Base-by-base conservation (phyloP, 306 rosid species). In the Medicago arabica region DNA sequence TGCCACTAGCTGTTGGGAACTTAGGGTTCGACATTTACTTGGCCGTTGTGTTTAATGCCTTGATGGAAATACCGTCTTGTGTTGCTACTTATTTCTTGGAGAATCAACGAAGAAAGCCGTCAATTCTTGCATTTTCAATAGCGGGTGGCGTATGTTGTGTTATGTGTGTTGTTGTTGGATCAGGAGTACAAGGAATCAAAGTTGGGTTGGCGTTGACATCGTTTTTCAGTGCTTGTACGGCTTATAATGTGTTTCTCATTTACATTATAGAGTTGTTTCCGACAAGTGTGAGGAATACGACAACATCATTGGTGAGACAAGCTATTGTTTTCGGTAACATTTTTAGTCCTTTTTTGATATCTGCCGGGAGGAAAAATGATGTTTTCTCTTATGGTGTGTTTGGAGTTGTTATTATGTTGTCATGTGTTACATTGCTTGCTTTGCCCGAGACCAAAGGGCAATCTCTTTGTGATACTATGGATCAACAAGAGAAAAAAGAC, bases 1-100 rank as follows among this genome's bases (percentile, higher is more conserved):
- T 83, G 85, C 87, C 87, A 34, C 10, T 83, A 1, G 85, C 83
- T 1, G 80, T 86, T 18, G 87, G 89, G 9, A 86, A 78, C 51
- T 75, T 86, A 47, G 77, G 79, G 1, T 83, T 80, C 21, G 64
- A 86, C 15, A 77, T 81, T 19, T 86, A 86, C 74, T 61, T 83
- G 2, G 77, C 77, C 8, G 89, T 69, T 10, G 47, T 67, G 54
- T 66, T 80, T 14, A 86, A 83, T 66, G 89, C 80, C 1, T 83
- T 74, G 17, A 70, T 78, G 75, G 87, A 83, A 50, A 70, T 83
- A 66, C 87, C 80, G 6, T 49, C 89, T 66, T 83, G 53, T 17
- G 40, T 63, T 0, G 68, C 55, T 7, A 81, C 78, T 8, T 84
- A 72, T 23, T 71, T 65, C 17, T 36, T 85, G 28, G 77, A 75